phyloP scores from a whole-genome alignment of 352 stramenopile genomes.

The Lagenidium giganteum region DNA sequence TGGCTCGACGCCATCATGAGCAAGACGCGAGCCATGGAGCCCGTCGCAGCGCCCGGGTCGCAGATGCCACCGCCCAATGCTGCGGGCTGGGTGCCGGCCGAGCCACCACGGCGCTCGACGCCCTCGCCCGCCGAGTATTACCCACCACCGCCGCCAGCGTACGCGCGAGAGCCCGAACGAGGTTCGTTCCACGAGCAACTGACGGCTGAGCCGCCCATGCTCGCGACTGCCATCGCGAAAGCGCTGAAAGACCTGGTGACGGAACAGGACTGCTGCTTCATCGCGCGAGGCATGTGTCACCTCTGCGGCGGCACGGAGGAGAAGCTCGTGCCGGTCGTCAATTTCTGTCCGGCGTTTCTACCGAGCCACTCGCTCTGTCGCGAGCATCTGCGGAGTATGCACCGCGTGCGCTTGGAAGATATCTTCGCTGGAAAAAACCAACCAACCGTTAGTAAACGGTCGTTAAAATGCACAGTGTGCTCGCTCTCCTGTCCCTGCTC shows the following conservation, averaged over 20 bases:
- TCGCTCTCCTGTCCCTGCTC: conserved; percentile 53
- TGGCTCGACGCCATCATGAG: conserved; percentile 76
- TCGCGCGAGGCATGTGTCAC: conserved; percentile 66
- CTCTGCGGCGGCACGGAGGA: conserved; percentile 45
- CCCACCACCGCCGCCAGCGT: background rate
- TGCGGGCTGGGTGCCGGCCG: background rate
- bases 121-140: conserved; percentile 4
- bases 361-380: conserved; percentile 66
- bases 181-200: conserved; percentile 14
- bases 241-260: conserved; percentile 52
- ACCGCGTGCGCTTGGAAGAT: conserved; percentile 65
- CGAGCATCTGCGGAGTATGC: conserved; percentile 66
- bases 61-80: conserved; percentile 2
- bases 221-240: conserved; percentile 37
- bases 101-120: conserved; percentile 4
- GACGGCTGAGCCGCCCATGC: conserved; percentile 28
- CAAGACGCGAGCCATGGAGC: conserved; percentile 35
- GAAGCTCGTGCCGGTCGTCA: conserved; percentile 59
- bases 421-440: conserved; percentile 71
- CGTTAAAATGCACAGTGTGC: conserved; percentile 60
- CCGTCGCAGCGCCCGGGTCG: background rate
- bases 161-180: background rate
- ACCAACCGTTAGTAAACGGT: conserved; percentile 52
- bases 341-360: conserved; percentile 68
- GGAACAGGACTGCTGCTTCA: conserved; percentile 64